Evolutionary conservation across 228 moss, liverwort and hornwort genomes (phyloP).

Genomic region (Sphagnum fallax): DNA sequence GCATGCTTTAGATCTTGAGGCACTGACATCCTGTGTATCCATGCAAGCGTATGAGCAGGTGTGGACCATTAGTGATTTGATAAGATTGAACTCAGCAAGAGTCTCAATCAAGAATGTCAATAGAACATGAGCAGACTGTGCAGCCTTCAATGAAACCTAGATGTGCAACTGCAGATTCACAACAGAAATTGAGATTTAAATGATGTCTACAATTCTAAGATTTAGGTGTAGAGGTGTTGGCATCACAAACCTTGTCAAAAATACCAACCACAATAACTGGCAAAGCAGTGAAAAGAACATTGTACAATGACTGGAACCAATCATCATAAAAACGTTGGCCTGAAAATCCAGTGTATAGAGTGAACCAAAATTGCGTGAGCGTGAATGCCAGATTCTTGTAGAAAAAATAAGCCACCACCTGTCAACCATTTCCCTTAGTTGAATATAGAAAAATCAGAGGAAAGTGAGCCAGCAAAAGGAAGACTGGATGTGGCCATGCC

Average conservation of each 20-base stretch:
- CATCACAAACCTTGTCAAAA: constrained; percentile 63
- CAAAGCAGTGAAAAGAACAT: constrained; percentile 88
- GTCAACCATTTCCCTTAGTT: constrained; percentile 1
- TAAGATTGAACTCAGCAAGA: not conserved
- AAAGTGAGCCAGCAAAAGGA: no score
- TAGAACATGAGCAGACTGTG: no score
- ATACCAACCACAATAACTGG: constrained; percentile 90
- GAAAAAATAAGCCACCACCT: constrained; percentile 93
- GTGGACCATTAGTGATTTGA: no score
- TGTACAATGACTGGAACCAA: constrained; percentile 94
- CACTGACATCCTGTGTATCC: constrained; percentile 56
- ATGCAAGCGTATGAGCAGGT: no score
- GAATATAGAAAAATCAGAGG: not conserved
- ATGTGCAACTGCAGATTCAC: not conserved
- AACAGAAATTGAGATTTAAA: not conserved
- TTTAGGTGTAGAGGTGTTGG: no score
- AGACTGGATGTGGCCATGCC: not conserved
- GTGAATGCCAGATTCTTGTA: constrained; percentile 92
- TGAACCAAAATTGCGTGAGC: constrained; percentile 95
- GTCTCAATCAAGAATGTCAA: not conserved
- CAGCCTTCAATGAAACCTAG: not conserved
- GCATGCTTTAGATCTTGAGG: constrained; percentile 51
- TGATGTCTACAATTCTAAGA: not conserved
- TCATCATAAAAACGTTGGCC: constrained; percentile 93
- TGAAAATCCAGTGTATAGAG: constrained; percentile 80